Evolutionary conservation across 495 filamentous ascomycete species (phyloP), one percentile per base, ranked within the genome.

Genomic region (Venustampulla echinocandica): DNA sequence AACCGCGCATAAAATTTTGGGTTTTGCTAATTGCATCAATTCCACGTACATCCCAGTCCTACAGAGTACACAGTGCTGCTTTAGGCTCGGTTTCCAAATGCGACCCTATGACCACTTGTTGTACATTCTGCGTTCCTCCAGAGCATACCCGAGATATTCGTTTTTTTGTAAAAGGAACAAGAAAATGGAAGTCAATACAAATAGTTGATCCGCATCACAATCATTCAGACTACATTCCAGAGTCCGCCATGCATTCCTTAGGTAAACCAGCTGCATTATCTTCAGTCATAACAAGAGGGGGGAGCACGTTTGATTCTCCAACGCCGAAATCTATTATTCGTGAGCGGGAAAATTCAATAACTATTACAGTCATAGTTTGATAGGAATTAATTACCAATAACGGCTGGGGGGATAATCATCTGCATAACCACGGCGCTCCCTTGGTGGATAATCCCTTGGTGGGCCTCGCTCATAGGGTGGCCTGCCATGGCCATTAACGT

Each of bases 381-480:
- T n/a, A n/a, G n/a, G n/a, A n/a, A n/a, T n/a, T n/a, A n/a, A 17
- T 52, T 50, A 61, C 55, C 30, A 56, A 42, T 61, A 61, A 43
- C 54, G 54, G 33, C 44, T 40, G 36, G 51, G 49, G 38, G 40
- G 63, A 45, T 75, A 69, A 42, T 74, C 60, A 23, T 68, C 64
- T 34, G 59, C 62, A 50, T 76, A 76, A 25, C 57, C 62, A 23
- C 61, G 57, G 41, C 40, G 40, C 9, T 78, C 73, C 23, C 74
- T 67, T 14, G 73, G 72, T 23, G 72, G 71, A 68, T 74, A 49
- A 71, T 74, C 47, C 61, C 61, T 70, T 47, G 75, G 75, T 15
- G 77, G 74, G 35, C 76, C 75, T 11, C 76, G 73, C 45, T 80
- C 75, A 44, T 80, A 80, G 1, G 72, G 47, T 36, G 55, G 69